phyloP scores from a whole-genome alignment of 257 asterid genomes.

The Solanum neorickii region DNA sequence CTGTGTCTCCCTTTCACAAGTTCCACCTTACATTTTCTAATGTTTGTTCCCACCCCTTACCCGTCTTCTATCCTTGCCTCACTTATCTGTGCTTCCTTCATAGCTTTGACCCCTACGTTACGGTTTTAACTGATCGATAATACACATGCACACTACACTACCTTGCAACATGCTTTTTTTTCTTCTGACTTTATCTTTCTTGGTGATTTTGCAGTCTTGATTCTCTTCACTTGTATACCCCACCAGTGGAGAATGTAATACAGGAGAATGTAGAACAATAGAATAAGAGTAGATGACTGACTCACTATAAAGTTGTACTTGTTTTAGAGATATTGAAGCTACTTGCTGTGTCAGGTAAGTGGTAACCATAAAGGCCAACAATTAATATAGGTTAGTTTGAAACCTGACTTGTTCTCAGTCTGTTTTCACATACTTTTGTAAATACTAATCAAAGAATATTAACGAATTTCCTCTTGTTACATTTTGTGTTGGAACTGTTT shows the following conservation, averaged over 20 bases:
- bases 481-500: not conserved
- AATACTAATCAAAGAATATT: not conserved
- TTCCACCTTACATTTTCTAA: not conserved
- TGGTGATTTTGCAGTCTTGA: not conserved
- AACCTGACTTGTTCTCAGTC: not conserved
- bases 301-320: not conserved
- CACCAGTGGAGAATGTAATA: not conserved
- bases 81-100: not conserved
- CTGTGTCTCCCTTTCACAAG: not conserved
- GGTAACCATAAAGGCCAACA: not conserved
- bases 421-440: not conserved
- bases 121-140: not conserved
- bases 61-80: not conserved
- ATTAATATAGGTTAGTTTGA: not conserved
- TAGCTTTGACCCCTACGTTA: not conserved
- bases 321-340: not conserved
- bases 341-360: not conserved
- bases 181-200: not conserved
- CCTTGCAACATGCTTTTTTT: not conserved
- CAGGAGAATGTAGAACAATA: not conserved
- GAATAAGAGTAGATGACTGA: not conserved
- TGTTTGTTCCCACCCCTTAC: not conserved
- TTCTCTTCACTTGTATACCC: not conserved
- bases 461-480: not conserved
- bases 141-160: not conserved